These are phyloP conservation scores for Pseudonitzschia multiseries DNA, from an alignment of 108 stramenopile genomes.

Conservation along the genomic window DNA sequence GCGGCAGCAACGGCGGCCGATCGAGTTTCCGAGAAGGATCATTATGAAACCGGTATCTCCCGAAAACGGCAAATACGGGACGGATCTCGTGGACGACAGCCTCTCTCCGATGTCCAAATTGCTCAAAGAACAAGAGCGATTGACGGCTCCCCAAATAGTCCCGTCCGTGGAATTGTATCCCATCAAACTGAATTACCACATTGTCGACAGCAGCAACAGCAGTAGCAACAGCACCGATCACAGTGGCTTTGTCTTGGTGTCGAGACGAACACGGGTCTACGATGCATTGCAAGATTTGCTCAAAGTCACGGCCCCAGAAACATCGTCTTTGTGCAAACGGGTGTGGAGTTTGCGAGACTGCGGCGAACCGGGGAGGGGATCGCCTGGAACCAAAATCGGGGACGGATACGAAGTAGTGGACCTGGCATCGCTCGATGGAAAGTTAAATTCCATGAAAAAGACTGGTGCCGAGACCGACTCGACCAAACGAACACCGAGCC, in stretches of 20 bases:
- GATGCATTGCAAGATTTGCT: conserved; percentile 52
- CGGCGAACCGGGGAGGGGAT: background rate
- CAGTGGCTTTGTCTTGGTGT: conserved; percentile 71
- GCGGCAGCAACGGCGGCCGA: conserved; percentile 37
- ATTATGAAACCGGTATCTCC: conserved; percentile 30
- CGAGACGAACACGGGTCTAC: conserved; percentile 32
- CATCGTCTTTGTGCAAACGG: conserved; percentile 54
- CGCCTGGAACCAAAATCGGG: conserved; percentile 28
- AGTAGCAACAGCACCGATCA: conserved; percentile 17
- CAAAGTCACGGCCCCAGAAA: conserved; percentile 52
- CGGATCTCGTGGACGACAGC: conserved; percentile 21
- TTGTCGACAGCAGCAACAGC: conserved; percentile 33
- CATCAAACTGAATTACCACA: conserved; percentile 53
- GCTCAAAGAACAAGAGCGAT: conserved; percentile 36
- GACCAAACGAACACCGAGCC: conserved; percentile 8
- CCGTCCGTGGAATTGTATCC: conserved; percentile 70
- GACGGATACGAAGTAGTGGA: conserved; percentile 75
- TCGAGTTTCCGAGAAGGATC: conserved; percentile 70
- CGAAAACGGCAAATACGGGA: conserved; percentile 6
- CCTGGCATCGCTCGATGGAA: conserved; percentile 31
- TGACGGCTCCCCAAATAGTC: conserved; percentile 21
- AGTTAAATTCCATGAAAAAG: conserved; percentile 9
- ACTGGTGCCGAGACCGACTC: conserved; percentile 2
- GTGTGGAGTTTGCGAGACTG: conserved; percentile 50
- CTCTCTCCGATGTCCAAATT: conserved; percentile 46